Conservation (phyloP, 176 grass and related monocot species). For the Puccinellia tenuiflora region DNA sequence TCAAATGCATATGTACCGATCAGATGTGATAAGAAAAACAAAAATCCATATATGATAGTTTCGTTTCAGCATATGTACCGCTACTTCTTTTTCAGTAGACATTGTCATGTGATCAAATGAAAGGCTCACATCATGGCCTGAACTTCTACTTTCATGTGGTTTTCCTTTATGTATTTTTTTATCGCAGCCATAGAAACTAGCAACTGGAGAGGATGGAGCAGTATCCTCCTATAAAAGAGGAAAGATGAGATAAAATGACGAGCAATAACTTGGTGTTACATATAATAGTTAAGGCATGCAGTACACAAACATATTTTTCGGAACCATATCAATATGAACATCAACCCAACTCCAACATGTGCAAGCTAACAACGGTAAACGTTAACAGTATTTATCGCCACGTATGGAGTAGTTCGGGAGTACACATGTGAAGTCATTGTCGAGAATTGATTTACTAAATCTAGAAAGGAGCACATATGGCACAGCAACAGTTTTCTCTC, state of each 20-base stretch:
- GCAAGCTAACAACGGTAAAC: neutral
- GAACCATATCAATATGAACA: neutral
- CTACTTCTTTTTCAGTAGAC: constrained; percentile 20
- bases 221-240: constrained; percentile 25
- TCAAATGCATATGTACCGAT: neutral
- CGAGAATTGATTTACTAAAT: too few relatives aligned
- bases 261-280: constrained; percentile 7
- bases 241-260: neutral
- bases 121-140: constrained; percentile 3
- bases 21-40: neutral
- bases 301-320: neutral
- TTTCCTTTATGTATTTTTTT: constrained; percentile 6
- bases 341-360: neutral
- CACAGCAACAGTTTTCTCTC: neutral
- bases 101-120: constrained; percentile 8
- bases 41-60: neutral
- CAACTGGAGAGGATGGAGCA: neutral
- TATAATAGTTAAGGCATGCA: neutral
- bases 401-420: too few relatives aligned
- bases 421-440: neutral
- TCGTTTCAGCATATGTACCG: constrained; percentile 1
- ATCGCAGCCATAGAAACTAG: constrained; percentile 1
- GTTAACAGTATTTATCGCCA: neutral
- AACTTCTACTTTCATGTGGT: constrained; percentile 5
- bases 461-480: neutral